Conservation (phyloP, 306 rosid species). For the Lathyrus aphaca region DNA sequence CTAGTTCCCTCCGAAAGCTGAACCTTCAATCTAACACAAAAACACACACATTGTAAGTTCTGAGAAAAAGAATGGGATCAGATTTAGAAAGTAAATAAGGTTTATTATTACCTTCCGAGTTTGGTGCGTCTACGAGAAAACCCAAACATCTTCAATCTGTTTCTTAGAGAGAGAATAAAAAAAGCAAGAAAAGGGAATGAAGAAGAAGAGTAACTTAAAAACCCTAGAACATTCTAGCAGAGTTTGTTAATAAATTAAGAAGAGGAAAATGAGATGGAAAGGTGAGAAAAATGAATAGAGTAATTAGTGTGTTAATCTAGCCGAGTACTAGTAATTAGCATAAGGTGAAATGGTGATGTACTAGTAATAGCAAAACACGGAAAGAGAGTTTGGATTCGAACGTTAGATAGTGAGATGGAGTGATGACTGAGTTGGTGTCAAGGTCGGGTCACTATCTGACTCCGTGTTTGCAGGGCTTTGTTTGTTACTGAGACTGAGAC, state of each 20-base stretch:
- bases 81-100: background rate
- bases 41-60: background rate
- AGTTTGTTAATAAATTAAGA: background rate
- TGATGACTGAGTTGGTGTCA: background rate
- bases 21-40: constrained; percentile 59
- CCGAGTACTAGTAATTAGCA: background rate
- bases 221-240: constrained; percentile 5
- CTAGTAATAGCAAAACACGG: background rate
- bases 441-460: constrained; percentile 29
- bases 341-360: background rate
- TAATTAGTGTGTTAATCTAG: background rate
- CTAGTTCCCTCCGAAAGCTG: constrained; percentile 81
- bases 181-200: constrained; percentile 1
- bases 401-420: background rate
- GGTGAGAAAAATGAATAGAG: background rate
- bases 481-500: background rate
- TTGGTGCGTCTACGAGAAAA: constrained; percentile 89
- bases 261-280: constrained; percentile 22
- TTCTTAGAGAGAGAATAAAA: background rate
- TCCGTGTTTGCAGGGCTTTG: constrained; percentile 20
- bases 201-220: constrained; percentile 2
- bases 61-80: background rate
- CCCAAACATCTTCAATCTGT: constrained; percentile 58
- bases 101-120: constrained; percentile 62
- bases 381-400: constrained; percentile 35